Evolutionary conservation across 805 yeast genomes (phyloP).

Genomic region (Wilhelminamyces savonicus): DNA sequence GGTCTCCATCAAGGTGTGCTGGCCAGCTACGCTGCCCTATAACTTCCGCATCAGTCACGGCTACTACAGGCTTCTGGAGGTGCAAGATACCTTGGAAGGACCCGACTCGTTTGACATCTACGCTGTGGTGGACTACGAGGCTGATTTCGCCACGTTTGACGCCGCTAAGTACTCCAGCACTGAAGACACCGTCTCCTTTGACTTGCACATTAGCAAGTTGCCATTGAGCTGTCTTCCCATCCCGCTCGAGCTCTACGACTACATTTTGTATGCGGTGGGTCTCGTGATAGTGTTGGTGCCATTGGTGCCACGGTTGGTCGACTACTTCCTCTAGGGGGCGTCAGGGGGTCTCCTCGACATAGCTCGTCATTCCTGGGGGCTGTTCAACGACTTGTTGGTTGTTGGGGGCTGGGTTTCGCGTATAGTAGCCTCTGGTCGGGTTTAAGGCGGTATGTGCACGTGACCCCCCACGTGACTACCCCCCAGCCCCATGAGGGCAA

Average conservation of each 20-base stretch:
- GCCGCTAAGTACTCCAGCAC: no score
- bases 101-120: conserved; percentile 7
- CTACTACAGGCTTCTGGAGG: no score
- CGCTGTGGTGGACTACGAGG: conserved; percentile 6
- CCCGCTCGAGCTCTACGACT: conserved; percentile 12
- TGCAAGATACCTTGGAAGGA: not conserved
- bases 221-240: conserved; percentile 9
- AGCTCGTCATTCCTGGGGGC: no score
- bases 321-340: no score
- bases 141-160: conserved; percentile 7
- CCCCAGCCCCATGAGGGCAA: no score
- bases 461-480: no score
- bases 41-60: conserved; percentile 5
- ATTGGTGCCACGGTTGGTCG: conserved; percentile 1
- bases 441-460: no score
- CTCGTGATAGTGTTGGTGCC: conserved; percentile 5
- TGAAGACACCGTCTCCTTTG: conserved; percentile 2
- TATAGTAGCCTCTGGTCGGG: no score
- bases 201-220: conserved; percentile 6
- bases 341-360: no score
- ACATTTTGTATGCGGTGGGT: conserved; percentile 7
- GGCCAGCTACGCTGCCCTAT: conserved; percentile 14
- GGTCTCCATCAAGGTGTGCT: conserved; percentile 12
- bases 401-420: no score
- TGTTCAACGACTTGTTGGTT: no score